Conservation (phyloP, 192 early-diverging fungal species). For the Bifiguratus adelaidae region DNA sequence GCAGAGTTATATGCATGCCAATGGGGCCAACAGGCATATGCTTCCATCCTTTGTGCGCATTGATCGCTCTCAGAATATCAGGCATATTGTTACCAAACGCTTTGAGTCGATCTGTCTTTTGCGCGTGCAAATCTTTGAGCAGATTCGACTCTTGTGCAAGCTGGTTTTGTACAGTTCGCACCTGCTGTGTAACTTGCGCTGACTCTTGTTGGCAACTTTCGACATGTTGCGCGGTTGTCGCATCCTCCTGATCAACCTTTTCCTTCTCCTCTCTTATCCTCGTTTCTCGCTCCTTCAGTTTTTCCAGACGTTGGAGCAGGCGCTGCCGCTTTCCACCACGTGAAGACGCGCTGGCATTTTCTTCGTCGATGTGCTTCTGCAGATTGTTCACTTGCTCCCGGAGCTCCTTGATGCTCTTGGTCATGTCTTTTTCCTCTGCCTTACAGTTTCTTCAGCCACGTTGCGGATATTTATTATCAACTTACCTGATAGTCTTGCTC, state of each 20-base stretch:
- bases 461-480: background rate
- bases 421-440: slow-evolving; percentile 28
- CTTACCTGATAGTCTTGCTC: too few species aligned
- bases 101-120: slow-evolving; percentile 52
- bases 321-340: too few species aligned
- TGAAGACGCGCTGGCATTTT: slow-evolving; percentile 17
- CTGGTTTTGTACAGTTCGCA: too few species aligned
- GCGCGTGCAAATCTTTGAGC: slow-evolving; percentile 39
- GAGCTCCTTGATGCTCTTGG: slow-evolving; percentile 20
- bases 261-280: too few species aligned
- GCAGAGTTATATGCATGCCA: slow-evolving; percentile 51
- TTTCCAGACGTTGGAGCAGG: too few species aligned
- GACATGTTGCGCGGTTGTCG: too few species aligned
- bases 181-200: too few species aligned
- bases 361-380: slow-evolving; percentile 39
- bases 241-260: too few species aligned
- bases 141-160: too few species aligned
- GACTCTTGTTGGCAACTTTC: too few species aligned
- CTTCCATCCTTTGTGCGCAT: slow-evolving; percentile 20
- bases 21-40: slow-evolving; percentile 59
- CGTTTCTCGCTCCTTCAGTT: too few species aligned
- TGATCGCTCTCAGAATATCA: slow-evolving; percentile 44
- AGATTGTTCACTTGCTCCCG: slow-evolving; percentile 24
- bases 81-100: slow-evolving; percentile 64
- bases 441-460: background rate